These are phyloP conservation scores for Hypomyces rosellus DNA, from an alignment of 2,329 filamentous ascomycete species.

Conservation along the genomic window DNA sequence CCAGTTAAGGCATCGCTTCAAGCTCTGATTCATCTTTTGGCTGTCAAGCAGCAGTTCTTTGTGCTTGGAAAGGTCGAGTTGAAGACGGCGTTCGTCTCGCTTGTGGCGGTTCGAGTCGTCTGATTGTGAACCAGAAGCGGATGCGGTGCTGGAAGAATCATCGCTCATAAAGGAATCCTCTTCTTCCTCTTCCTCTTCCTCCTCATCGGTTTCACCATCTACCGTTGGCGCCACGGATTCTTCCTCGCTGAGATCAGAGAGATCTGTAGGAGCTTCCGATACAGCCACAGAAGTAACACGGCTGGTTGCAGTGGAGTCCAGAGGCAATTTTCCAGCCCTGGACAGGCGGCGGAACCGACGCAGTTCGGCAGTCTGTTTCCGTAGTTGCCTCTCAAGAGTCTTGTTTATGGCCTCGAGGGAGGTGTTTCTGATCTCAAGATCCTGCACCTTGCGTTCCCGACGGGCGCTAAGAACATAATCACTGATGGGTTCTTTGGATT, in stretches of 20 bases:
- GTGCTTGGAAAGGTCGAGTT: conserved; percentile 80
- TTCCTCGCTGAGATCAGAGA: conserved; percentile 45
- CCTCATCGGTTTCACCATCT: conserved; percentile 36
- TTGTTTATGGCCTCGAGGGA: conserved; percentile 93
- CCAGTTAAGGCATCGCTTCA: conserved; percentile 83
- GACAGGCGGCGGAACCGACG: conserved; percentile 82
- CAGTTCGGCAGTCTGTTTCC: conserved; percentile 84
- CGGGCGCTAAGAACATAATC: conserved; percentile 84
- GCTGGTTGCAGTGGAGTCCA: conserved; percentile 43
- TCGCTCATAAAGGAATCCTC: conserved; percentile 49
- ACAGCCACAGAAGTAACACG: conserved; percentile 38
- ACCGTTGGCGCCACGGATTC: conserved; percentile 20
- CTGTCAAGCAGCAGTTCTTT: conserved; percentile 82
- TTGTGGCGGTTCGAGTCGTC: conserved; percentile 47
- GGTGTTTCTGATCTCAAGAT: conserved; percentile 93
- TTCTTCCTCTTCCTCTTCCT: conserved; percentile 37
- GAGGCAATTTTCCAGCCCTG: conserved; percentile 67
- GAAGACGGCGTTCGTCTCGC: conserved; percentile 75
- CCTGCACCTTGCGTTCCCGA: conserved; percentile 88
- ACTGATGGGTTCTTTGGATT: conserved; percentile 54
- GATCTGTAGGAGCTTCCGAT: conserved; percentile 36
- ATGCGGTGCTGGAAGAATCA: conserved; percentile 38
- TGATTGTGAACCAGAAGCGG: conserved; percentile 31
- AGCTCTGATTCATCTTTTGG: conserved; percentile 90
- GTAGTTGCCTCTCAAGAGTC: conserved; percentile 81